Base-by-base conservation (phyloP, 306 rosid species). In the Alnus glutinosa region DNA sequence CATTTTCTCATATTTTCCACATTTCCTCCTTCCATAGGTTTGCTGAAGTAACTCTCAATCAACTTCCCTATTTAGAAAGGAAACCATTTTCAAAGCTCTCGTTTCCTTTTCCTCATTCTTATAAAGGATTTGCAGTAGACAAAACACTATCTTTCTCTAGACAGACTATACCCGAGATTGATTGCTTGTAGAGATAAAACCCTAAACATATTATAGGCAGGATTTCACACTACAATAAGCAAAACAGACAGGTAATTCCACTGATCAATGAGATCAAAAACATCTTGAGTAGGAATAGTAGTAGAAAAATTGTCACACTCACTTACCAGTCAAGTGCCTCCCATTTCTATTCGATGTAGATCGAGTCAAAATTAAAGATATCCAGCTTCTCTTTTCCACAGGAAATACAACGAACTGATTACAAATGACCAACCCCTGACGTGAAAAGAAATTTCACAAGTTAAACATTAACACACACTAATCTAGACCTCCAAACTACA, bases 271-370 rank as follows among this genome's bases (percentile, higher is more conserved):
- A 23, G 36, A 59, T 70, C 0, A 12, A 66, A 47, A 47, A 78
- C 44, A 64, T 30, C 14, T 50, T 6, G 59, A 86, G 55, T 8
- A 0, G 46, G 54, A 77, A 48, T 19, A 28, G 34, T 39, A 42
- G 30, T n/a, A 68, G 18, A 75, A 14, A 48, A 36, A 14, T 54
- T 7, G 42, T 2, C 18, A 39, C 13, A 73, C 14, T 30, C 3
- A 62, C 6, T 77, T 80, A 86, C 88, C 90, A 5, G 78, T 78
- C 77, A 86, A 80, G 76, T 13, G 52, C 12, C 39, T 70, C 73
- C 62, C 82, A 85, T 81, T 71, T 78, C 66, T 19, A 75, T 70
- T 66, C 58, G 39, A 69, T 28, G 57, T 79, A 78, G 73, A 64
- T 64, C 55, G 76, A 74, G 75, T 69, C 32, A 81, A 86, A 74